A percentile compares a stretch with the other conserved stretches of the same genome.
Conservation (phyloP, 2,329 filamentous ascomycete genomes). For the Mycosphaerelloides madeirae region DNA sequence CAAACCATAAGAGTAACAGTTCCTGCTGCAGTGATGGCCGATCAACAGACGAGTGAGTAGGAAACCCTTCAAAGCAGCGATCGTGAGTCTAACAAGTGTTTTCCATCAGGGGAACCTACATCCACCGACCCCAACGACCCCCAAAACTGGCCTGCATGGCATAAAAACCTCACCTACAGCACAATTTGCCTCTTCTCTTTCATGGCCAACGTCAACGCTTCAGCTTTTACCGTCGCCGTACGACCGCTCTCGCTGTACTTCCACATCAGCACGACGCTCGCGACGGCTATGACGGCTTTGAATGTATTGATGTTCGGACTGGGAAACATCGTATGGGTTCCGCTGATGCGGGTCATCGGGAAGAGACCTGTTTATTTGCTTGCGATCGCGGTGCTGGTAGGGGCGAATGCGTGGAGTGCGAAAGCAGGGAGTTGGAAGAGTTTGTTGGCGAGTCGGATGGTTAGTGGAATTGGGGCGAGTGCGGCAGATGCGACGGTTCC, state of each 20-base stretch:
- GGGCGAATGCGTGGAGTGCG: slow-evolving; percentile 35
- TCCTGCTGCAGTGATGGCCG: no score
- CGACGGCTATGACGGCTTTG: slow-evolving; percentile 25
- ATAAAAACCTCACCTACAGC: slow-evolving; percentile 28
- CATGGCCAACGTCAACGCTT: slow-evolving; percentile 37
- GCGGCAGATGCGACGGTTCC: slow-evolving; percentile 37
- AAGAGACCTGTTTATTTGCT: slow-evolving; percentile 38
- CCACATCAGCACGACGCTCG: slow-evolving; percentile 17
- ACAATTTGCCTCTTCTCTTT: slow-evolving; percentile 39
- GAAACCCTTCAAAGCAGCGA: no score
- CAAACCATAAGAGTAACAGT: no score
- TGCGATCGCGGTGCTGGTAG: slow-evolving; percentile 30
- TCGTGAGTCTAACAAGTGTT: no score
- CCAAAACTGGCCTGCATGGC: slow-evolving; percentile 13
- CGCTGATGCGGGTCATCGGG: slow-evolving; percentile 31
- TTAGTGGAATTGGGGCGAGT: slow-evolving; percentile 27
- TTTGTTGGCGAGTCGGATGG: slow-evolving; percentile 24
- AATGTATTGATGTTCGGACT: slow-evolving; percentile 30
- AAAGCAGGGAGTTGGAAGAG: slow-evolving; percentile 23
- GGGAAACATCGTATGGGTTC: slow-evolving; percentile 32
- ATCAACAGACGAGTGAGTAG: no score
- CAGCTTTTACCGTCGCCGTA: slow-evolving; percentile 37
- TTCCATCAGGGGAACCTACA: background rate
- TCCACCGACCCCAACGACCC: slow-evolving; percentile 22
- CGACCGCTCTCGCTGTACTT: slow-evolving; percentile 32